Percentiles rank a stretch among this genome's conserved stretches.
These are phyloP conservation scores for Phyllosticta capitalensis DNA, from an alignment of 2,329 filamentous ascomycete species.

Conservation along the genomic window DNA sequence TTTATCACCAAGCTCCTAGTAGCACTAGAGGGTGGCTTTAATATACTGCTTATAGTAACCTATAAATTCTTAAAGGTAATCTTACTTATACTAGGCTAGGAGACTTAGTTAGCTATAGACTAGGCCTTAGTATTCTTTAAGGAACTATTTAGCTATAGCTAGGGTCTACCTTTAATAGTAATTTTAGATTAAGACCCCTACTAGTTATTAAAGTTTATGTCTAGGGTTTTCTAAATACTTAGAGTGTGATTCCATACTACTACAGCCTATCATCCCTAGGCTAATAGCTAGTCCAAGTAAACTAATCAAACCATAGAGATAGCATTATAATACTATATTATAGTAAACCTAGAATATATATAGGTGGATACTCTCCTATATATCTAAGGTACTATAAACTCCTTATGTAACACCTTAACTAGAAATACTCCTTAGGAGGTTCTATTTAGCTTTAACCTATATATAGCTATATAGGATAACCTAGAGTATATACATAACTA, in stretches of 20 bases:
- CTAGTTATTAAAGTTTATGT: no score
- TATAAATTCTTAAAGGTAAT: no score
- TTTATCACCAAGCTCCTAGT: neutral
- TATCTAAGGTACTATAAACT: no score
- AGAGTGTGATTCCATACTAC: neutral
- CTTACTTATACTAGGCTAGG: no score
- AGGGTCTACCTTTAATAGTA: neutral
- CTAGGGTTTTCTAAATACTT: neutral
- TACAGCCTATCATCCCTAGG: neutral
- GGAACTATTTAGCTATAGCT: neutral
- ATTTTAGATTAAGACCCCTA: no score
- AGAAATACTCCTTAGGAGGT: no score
- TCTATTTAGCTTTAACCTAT: no score
- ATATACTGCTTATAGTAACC: no score
- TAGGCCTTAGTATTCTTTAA: neutral
- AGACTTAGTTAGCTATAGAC: neutral
- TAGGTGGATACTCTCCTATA: no score
- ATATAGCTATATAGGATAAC: no score
- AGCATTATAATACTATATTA: neutral
- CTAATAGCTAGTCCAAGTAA: neutral
- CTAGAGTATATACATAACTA: no score
- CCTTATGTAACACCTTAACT: no score
- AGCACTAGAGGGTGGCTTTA: neutral
- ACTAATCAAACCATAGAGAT: constrained; percentile 7
- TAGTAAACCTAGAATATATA: neutral